Percentiles rank a stretch among this genome's conserved stretches.
These are phyloP conservation scores for Pichia sp. DNA, from an alignment of 1,139 yeast genomes.

Conservation along the genomic window DNA sequence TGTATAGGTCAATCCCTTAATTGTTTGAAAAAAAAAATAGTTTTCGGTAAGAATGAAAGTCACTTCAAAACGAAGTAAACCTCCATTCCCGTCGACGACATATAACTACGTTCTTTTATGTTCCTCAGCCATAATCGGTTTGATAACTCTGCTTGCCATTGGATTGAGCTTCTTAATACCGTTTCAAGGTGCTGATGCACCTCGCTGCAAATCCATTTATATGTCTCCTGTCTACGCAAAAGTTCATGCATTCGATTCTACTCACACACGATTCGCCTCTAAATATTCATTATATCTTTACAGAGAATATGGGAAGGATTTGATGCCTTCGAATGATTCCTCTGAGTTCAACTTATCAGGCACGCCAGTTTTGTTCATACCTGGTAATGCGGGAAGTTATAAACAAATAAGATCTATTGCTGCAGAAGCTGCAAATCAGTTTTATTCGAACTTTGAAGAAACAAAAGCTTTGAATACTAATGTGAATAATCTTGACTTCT, in stretches of 20 bases:
- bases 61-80: background rate
- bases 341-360: constrained; percentile 47
- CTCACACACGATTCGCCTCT: constrained; percentile 65
- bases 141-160: constrained; percentile 5
- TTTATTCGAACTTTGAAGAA: constrained; percentile 30
- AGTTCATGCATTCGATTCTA: constrained; percentile 60
- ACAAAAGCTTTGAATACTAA: constrained; percentile 20
- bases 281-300: constrained; percentile 79
- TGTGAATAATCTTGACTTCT: constrained; percentile 58
- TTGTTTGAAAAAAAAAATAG: background rate
- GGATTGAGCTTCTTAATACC: constrained; percentile 19
- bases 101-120: constrained; percentile 4
- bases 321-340: constrained; percentile 38
- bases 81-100: background rate
- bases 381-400: constrained; percentile 96
- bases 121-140: constrained; percentile 4
- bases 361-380: constrained; percentile 83
- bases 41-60: background rate
- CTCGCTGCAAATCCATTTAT: constrained; percentile 47
- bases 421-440: constrained; percentile 55
- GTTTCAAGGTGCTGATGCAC: constrained; percentile 26
- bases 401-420: constrained; percentile 91
- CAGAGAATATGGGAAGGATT: constrained; percentile 68
- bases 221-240: constrained; percentile 78
- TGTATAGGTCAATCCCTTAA: background rate